Evolutionary conservation across 1,284 basidiomycete genomes (phyloP).

Genomic region (Cutaneotrichosporon mucoides): DNA sequence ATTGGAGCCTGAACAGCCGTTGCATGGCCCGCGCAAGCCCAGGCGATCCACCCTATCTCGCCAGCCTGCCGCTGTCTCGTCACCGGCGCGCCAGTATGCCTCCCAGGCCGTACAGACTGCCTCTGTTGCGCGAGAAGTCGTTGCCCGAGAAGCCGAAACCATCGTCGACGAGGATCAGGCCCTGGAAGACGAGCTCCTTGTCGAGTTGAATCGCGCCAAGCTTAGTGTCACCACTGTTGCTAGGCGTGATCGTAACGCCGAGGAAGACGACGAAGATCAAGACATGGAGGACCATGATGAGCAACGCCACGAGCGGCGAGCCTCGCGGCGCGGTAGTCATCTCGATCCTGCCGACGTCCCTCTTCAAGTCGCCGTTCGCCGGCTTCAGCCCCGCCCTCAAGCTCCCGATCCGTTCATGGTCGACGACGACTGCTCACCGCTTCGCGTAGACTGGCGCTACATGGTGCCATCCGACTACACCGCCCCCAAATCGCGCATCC

Average conservation of each 20-base stretch:
- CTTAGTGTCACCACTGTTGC: background rate
- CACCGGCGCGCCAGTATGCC: background rate
- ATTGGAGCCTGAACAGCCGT: background rate
- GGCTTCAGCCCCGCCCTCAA: background rate
- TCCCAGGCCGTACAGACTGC: background rate
- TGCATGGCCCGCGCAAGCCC: background rate
- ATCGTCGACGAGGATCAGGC: no score
- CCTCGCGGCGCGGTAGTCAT: background rate
- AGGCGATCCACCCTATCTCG: background rate
- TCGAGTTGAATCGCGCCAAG: no score
- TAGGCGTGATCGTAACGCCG: background rate
- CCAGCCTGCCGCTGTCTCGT: background rate
- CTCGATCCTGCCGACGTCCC: background rate
- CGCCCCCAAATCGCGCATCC: conserved; percentile 12
- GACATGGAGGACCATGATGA: no score
- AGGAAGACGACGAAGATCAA: background rate
- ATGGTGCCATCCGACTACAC: conserved; percentile 17
- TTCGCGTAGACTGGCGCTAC: conserved; percentile 20
- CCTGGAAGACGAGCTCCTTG: no score
- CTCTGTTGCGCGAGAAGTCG: no score
- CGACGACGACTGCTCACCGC: conserved; percentile 27
- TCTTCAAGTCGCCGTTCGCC: background rate
- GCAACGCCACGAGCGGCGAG: background rate
- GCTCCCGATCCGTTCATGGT: conserved; percentile 24
- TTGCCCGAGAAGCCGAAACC: no score